Evolutionary conservation across 805 yeast genomes (phyloP), one percentile per base, ranked within the genome.

Genomic region (Hanseniaspora guilliermondii): DNA sequence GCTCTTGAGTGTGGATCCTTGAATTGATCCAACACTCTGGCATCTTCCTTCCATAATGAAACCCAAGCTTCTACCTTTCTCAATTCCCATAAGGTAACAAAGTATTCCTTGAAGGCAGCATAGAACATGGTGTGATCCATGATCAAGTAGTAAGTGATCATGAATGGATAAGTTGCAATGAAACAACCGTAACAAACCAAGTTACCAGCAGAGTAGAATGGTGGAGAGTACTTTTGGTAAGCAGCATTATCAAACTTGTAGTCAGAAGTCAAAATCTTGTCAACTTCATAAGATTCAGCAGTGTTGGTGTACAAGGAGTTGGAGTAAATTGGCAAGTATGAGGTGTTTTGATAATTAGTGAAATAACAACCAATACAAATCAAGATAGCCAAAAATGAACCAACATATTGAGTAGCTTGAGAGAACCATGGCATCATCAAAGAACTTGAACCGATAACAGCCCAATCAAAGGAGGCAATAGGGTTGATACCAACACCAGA

Each of bases 201-300:
- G 62, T 77, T 77, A 1, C 80, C 85, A 6, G 87, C 85, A 27
- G 78, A 63, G 61, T 78, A 80, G 64, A 74, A 82, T 7, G 87
- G 87, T 8, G 84, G 83, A 0, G 83, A 78, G 63, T 80, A 80
- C 11, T 64, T 66, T 59, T 74, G 66, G 63, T 79, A 80, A 19
- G 70, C 76, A 30, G 65, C 67, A 50, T 69, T 62, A 60, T 73
- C 69, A 58, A 79, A 73, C 1, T 67, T 62, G 58, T 69, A 70
- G 45, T 74, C 72, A n/a, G 65, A 60, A 59, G 75, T 66, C 46
- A 79, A 61, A 56, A 79, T 76, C 53, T 66, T 71, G 12, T 71
- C 58, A 27, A 76, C 82, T 45, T 79, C 68, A 61, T 76, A 79
- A 37, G 64, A 54, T 12, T 67, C 57, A 56, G 72, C 79, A 36